Evolutionary conservation across 2,329 filamentous ascomycete genomes (phyloP).

Genomic region (Chrysoporthe puriensis): DNA sequence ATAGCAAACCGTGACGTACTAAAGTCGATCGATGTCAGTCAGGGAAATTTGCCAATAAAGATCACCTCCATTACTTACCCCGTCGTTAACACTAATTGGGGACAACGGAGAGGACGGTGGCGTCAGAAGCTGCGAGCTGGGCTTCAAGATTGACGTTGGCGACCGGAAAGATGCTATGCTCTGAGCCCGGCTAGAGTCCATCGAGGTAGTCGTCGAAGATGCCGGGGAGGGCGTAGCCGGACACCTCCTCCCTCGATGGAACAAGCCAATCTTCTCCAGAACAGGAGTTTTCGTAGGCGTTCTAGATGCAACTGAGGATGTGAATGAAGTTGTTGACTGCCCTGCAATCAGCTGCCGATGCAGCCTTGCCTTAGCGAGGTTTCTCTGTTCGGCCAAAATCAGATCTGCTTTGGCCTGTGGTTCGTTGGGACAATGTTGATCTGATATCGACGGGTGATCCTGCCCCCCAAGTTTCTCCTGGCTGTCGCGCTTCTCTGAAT

Average conservation of each 20-base stretch:
- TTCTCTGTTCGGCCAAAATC: constrained; percentile 54
- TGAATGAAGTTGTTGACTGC: constrained; percentile 32
- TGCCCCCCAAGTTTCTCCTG: constrained; percentile 24
- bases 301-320: constrained; percentile 21
- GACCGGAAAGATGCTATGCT: constrained; percentile 37
- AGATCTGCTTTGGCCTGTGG: constrained; percentile 53
- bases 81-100: constrained; percentile 77
- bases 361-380: constrained; percentile 50
- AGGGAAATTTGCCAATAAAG: constrained; percentile 6
- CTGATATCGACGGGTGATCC: constrained; percentile 1
- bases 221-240: constrained; percentile 41
- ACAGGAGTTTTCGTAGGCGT: constrained; percentile 43
- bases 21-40: constrained; percentile 34
- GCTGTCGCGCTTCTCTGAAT: constrained; percentile 9
- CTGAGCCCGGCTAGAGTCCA: constrained; percentile 39
- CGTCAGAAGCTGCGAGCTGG: constrained; percentile 17
- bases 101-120: constrained; percentile 64
- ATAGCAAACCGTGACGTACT: constrained; percentile 75
- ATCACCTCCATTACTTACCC: constrained; percentile 56
- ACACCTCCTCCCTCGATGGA: constrained; percentile 48
- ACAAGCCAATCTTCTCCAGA: constrained; percentile 52
- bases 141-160: constrained; percentile 26
- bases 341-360: constrained; percentile 46
- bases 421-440: not conserved
- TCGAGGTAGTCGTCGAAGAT: constrained; percentile 38